These are phyloP conservation scores for Myriangium duriaei DNA, from an alignment of 2,329 filamentous ascomycete genomes.

Conservation along the genomic window DNA sequence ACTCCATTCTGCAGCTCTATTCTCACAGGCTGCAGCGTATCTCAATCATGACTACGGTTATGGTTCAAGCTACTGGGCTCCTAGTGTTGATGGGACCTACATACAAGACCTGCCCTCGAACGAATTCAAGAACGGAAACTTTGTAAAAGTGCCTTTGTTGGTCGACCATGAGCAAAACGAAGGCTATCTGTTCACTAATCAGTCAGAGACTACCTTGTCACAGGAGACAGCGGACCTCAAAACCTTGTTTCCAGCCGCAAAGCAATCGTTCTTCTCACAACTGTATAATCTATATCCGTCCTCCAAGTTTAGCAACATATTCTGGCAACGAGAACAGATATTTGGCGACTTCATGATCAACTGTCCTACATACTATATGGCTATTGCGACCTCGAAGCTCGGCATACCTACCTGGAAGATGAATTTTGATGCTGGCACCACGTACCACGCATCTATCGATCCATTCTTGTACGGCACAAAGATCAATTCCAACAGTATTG, in stretches of 20 bases:
- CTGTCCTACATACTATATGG: slow-evolving; percentile 26
- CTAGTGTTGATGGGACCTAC: slow-evolving; percentile 24
- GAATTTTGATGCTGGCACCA: slow-evolving; percentile 23
- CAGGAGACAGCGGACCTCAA: slow-evolving; percentile 12
- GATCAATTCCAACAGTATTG: slow-evolving; percentile 18
- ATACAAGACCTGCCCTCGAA: slow-evolving; percentile 18
- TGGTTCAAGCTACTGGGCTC: slow-evolving; percentile 25
- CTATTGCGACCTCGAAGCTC: slow-evolving; percentile 18
- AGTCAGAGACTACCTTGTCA: slow-evolving; percentile 13
- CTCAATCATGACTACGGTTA: slow-evolving; percentile 18
- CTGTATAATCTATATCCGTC: slow-evolving; percentile 23
- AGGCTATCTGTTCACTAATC: slow-evolving; percentile 19
- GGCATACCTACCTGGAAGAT: slow-evolving; percentile 21
- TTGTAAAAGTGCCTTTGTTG: slow-evolving; percentile 17
- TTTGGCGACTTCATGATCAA: slow-evolving; percentile 29
- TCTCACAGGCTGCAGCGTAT: slow-evolving; percentile 17
- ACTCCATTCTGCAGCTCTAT: slow-evolving; percentile 13
- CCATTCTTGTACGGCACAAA: background rate
- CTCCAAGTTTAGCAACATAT: slow-evolving; percentile 16
- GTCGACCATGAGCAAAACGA: slow-evolving; percentile 23
- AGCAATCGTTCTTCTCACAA: slow-evolving; percentile 22
- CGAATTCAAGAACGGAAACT: slow-evolving; percentile 15
- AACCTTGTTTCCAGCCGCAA: slow-evolving; percentile 20
- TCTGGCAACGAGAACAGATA: slow-evolving; percentile 19
- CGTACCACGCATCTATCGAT: slow-evolving; percentile 20